Evolutionary conservation across 148 eudicot species (phyloP), one percentile per base, ranked within the genome.

Genomic region (Silene uniflora): DNA sequence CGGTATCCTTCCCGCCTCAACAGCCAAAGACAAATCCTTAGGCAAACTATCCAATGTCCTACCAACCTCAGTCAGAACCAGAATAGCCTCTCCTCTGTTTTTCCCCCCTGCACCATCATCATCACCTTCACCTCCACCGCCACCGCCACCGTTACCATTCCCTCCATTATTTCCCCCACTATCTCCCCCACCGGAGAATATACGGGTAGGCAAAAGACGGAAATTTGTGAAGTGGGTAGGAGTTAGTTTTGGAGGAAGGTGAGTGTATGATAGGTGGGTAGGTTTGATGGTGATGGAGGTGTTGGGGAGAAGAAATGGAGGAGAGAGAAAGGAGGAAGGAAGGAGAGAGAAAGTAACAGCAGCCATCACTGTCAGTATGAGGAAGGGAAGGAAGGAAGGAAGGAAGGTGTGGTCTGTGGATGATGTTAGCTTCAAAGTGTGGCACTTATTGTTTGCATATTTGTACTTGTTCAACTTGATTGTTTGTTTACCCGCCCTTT

Each of bases 1-100:
- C 19, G 96, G 93, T 3, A 91, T 78, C 71, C 79, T 81, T 0
- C 93, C 96, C 0, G 84, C 87, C 47, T 83, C 81, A 6, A 88
- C 83, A 1, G 96, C 88, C 22, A 73, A 79, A n/a, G 87, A 86
- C 78, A 91, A 75, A 75, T 91, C 96, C 24, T 83, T 75, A 3
- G 96, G 93, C 56, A 91, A 64, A 68, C 85, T 89, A 3, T 86
- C 89, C 68, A 89, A 60, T 4, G 90, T 61, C 70, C 90, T 87
- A 12, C 88, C 89, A 0, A 22, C 85, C 67, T 84, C 89, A 0
- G 84, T 86, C 69, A 87, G 55, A 0, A 78, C 90, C 68, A 85
- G 42, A 39, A 85, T 2, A 18, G 91, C 91, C 66, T 91, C 96
- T 24, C n/a, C 59, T 70, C 56, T 86, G 70, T 89, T 89, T 35